Base-by-base conservation (phyloP, 2,329 filamentous ascomycete genomes). In the Xylariaceae sp. region DNA sequence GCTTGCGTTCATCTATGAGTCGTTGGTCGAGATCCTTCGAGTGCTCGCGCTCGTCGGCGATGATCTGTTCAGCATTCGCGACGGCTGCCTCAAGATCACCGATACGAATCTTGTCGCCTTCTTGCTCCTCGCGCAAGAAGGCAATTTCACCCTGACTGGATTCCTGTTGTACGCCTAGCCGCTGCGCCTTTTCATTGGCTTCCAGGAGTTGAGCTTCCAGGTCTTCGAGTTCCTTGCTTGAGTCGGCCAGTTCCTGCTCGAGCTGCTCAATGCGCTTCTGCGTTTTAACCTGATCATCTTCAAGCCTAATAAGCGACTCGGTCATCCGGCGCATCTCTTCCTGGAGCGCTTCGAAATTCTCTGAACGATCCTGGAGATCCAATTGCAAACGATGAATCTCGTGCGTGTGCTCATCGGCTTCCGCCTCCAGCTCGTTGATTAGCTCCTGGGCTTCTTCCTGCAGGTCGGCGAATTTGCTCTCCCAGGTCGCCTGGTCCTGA, bases 101-200 rank as follows among this genome's bases (percentile, higher is more conserved):
- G 68, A 99, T 97, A 75, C 92, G 92, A 72, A 99, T 96, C 81
- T 99, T 99, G 78, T 99, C 94, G 15, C 84, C 85, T 74, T 99
- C 94, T 74, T 99, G 94, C 77, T 99, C 94, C 72, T 99, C 94
- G 1, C 94, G 87, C 54, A 99, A 75, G 81, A 99, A 99, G 1
- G 90, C 87, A 74, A 97, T 95, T 73, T 99, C 94, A 60, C 88
- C 88, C 68, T 97, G 93, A 58, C 89, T 88, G 4, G 90, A 96
- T 74, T 99, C 94, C 65, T 93, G 88, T 71, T 97, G 92, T 37
- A 99, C 90, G 3, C 89, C 88, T 2, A 97, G 81, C 56, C 92
- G 85, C 68, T 96, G 89, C 52, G 89, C 88, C 79, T 97, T 97
- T 67, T 88, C 86, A 70, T 93, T 93, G 5, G 90, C 80, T 71